These are phyloP conservation scores for Silene latifolia DNA, from an alignment of 148 eudicot species.

Conservation along the genomic window DNA sequence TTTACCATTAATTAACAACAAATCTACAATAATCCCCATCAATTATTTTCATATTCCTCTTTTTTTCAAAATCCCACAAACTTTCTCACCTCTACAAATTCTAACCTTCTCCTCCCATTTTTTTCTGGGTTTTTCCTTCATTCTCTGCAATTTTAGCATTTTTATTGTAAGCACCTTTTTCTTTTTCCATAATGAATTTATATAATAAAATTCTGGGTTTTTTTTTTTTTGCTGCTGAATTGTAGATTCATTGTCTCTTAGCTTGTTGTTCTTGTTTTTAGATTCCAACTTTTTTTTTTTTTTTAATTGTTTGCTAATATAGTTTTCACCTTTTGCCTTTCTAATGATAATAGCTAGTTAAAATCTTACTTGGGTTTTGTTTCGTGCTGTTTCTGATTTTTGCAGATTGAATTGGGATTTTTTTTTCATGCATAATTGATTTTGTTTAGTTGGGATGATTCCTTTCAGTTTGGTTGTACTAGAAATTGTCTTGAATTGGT, in stretches of 20 bases:
- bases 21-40: background rate
- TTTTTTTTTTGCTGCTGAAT: too few relatives aligned
- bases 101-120: too few relatives aligned
- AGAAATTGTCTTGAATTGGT: background rate
- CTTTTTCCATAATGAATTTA: background rate
- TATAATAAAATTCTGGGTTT: conserved; percentile 11
- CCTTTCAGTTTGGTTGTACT: background rate
- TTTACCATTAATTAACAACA: too few relatives aligned
- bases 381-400: too few relatives aligned
- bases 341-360: background rate
- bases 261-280: background rate
- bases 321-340: background rate
- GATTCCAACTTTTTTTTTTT: background rate
- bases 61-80: background rate
- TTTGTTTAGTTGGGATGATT: background rate
- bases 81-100: too few relatives aligned
- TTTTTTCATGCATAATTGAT: too few relatives aligned
- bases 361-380: background rate
- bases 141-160: background rate
- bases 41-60: background rate
- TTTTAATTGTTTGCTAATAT: too few relatives aligned
- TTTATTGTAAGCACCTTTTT: background rate
- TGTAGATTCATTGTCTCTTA: conserved; percentile 1
- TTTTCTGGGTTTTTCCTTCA: background rate
- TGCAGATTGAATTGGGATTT: background rate